Evolutionary conservation across 2,329 filamentous ascomycete genomes (phyloP).

Genomic region (Xylariomycetidae sp.): DNA sequence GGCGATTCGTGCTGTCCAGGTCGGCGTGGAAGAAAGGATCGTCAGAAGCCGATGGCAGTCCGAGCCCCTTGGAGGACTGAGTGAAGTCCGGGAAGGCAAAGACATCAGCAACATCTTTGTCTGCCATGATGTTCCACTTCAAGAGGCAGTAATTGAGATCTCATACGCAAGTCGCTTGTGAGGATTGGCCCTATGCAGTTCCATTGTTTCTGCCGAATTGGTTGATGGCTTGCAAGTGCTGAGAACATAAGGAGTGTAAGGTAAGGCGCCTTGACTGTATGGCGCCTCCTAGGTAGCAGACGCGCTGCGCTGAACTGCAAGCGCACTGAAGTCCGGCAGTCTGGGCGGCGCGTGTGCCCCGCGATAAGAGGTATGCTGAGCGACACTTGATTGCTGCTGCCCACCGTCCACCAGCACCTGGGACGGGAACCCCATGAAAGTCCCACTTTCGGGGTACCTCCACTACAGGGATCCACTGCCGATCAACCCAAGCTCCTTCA

Average conservation of each 20-base stretch:
- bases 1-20: constrained; percentile 23
- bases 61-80: constrained; percentile 46
- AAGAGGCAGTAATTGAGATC: background rate
- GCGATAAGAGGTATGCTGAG: constrained; percentile 14
- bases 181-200: no score
- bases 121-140: constrained; percentile 25
- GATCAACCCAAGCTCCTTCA: no score
- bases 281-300: no score
- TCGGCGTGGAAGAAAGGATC: constrained; percentile 40
- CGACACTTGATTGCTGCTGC: constrained; percentile 9
- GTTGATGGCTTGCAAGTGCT: no score
- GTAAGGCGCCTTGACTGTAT: no score
- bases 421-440: no score
- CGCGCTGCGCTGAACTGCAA: constrained; percentile 1
- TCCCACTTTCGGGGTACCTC: background rate
- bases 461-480: no score
- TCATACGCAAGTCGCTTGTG: background rate
- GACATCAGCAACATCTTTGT: constrained; percentile 44
- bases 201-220: no score
- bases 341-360: constrained; percentile 11
- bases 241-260: no score
- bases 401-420: no score
- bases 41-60: constrained; percentile 20
- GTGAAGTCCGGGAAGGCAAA: constrained; percentile 61
- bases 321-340: constrained; percentile 3